Evolutionary conservation across 345 rosid genomes (phyloP).

Genomic region (Hypericum perforatum): DNA sequence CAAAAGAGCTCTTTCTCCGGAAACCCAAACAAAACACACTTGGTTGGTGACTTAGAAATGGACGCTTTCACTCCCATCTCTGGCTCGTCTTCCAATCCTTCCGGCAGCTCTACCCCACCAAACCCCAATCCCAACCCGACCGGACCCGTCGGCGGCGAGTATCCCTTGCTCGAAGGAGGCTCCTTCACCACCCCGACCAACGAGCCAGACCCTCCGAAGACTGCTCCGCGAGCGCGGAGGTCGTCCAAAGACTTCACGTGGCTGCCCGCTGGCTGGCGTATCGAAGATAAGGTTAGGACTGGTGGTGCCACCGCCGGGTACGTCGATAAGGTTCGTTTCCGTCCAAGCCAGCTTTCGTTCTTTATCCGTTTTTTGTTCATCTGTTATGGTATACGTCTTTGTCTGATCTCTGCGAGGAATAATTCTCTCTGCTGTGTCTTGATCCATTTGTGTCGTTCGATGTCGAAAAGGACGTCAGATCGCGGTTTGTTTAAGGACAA

Average conservation of each 20-base stretch:
- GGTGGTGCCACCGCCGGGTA: constrained; percentile 72
- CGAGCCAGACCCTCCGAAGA: neutral
- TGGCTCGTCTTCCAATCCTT: too few species aligned
- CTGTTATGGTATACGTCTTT: neutral
- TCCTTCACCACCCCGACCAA: neutral
- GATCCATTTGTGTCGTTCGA: too few species aligned
- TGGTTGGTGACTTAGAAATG: too few species aligned
- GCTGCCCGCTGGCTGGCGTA: constrained; percentile 62
- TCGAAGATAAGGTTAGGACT: constrained; percentile 59
- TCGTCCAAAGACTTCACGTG: constrained; percentile 5
- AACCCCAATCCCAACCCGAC: too few species aligned
- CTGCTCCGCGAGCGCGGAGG: neutral
- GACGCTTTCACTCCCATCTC: too few species aligned
- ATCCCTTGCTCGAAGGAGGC: constrained; percentile 1
- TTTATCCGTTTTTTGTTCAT: neutral
- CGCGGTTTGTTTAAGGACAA: too few species aligned
- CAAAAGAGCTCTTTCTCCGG: too few species aligned
- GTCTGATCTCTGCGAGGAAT: neutral
- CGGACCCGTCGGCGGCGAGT: neutral
- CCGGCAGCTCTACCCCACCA: too few species aligned
- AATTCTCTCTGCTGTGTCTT: too few species aligned
- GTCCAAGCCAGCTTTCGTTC: neutral
- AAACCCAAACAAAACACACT: too few species aligned
- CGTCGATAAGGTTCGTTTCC: constrained; percentile 47
- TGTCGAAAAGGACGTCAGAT: too few species aligned